These are phyloP conservation scores for Chrysanthemum makinoi DNA, from an alignment of 129 eudicot species.

Conservation along the genomic window DNA sequence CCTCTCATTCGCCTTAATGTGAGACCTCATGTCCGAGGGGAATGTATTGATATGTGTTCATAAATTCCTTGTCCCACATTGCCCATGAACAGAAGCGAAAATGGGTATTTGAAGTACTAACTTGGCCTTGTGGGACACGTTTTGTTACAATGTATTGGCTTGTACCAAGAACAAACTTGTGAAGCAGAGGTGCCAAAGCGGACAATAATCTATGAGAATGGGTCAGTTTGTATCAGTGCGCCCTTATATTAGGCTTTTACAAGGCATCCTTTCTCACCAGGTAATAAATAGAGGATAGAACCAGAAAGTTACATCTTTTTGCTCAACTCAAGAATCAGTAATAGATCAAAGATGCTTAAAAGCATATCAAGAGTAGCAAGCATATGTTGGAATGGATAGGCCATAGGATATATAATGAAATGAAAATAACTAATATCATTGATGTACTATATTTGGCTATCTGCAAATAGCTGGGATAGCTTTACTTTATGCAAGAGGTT, in stretches of 20 bases:
- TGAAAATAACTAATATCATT: no score
- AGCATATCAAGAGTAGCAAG: background rate
- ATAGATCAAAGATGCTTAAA: slow-evolving; percentile 6
- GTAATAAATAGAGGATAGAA: background rate
- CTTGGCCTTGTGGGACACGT: no score
- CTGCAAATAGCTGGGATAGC: background rate
- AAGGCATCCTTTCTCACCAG: background rate
- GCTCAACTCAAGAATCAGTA: background rate
- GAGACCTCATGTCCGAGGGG: no score
- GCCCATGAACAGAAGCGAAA: no score
- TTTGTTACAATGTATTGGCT: no score
- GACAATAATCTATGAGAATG: background rate
- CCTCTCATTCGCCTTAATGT: no score
- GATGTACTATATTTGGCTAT: background rate
- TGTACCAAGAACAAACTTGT: no score
- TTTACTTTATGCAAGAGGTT: background rate
- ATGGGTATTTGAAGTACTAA: no score
- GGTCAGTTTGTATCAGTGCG: background rate
- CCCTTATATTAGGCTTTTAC: background rate
- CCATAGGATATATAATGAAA: background rate
- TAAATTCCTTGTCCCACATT: no score
- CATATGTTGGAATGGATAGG: background rate
- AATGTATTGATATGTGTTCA: no score
- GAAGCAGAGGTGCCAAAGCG: no score
- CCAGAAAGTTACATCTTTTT: background rate